Evolutionary conservation across 2,329 filamentous ascomycete genomes (phyloP).

Genomic region (Nemania sp.): DNA sequence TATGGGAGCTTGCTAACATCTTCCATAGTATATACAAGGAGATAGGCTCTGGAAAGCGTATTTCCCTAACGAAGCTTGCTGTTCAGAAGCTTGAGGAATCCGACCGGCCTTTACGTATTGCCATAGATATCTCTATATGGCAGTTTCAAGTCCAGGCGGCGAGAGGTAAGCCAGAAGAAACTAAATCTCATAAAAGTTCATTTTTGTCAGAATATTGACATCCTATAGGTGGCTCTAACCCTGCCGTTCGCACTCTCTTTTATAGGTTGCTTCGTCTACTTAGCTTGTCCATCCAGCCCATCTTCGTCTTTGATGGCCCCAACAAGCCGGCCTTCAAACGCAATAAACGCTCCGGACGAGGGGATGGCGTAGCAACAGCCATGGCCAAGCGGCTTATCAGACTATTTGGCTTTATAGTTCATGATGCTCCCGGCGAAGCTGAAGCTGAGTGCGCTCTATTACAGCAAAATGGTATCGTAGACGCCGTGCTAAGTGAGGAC

Average conservation of each 20-base stretch:
- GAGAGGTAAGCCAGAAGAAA: conserved; percentile 60
- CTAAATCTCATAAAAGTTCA: neutral
- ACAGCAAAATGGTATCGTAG: conserved; percentile 84
- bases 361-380: conserved; percentile 75
- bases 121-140: conserved; percentile 97
- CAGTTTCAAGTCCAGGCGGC: conserved; percentile 92
- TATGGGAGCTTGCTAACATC: conserved; percentile 14
- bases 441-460: conserved; percentile 95
- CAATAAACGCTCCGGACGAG: conserved; percentile 77
- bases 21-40: conserved; percentile 83
- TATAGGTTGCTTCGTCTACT: conserved; percentile 87
- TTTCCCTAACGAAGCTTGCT: conserved; percentile 85
- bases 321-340: conserved; percentile 90
- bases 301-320: conserved; percentile 92
- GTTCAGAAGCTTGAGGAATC: conserved; percentile 79
- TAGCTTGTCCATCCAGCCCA: conserved; percentile 80
- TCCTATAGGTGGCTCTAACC: conserved; percentile 77
- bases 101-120: conserved; percentile 81
- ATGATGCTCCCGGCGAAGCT: conserved; percentile 92
- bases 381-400: conserved; percentile 86
- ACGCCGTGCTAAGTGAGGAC: conserved; percentile 95
- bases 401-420: conserved; percentile 84
- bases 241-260: conserved; percentile 90
- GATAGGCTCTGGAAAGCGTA: conserved; percentile 81
- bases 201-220: conserved; percentile 7